phyloP scores from a whole-genome alignment of 768 basidiomycete species.

The Cubamyces lactineus region DNA sequence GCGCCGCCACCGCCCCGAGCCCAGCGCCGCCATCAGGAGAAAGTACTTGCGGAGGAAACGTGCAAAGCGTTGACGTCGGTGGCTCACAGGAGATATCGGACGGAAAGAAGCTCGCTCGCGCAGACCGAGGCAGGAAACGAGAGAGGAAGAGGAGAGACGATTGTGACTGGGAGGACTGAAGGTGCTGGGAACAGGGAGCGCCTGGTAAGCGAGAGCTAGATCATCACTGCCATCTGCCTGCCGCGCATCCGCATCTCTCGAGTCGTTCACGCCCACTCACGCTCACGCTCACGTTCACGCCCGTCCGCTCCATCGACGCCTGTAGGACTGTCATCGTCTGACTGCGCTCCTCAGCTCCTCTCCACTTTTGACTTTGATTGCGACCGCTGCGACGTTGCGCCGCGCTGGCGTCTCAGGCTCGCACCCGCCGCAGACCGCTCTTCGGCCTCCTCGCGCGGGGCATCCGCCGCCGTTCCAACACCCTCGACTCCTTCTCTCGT shows the following conservation, averaged over 20 bases:
- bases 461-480: constrained; percentile 27
- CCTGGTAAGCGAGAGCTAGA: not conserved
- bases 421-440: constrained; percentile 27
- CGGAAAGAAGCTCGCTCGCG: not conserved
- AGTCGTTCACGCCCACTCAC: not conserved
- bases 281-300: not conserved
- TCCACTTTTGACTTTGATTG: not conserved
- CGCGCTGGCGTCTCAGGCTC: constrained; percentile 23
- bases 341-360: not conserved
- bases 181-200: not conserved
- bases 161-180: not conserved
- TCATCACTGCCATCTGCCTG: not conserved
- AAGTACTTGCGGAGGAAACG: not conserved
- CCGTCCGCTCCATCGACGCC: not conserved
- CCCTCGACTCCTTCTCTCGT: constrained; percentile 18
- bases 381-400: constrained; percentile 14
- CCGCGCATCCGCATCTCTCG: not conserved
- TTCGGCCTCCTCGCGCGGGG: constrained; percentile 23
- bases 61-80: constrained; percentile 14
- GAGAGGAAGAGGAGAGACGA: not conserved
- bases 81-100: constrained; percentile 1
- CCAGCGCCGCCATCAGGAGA: not conserved
- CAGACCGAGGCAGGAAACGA: not conserved
- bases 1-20: not conserved
- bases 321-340: not conserved